phyloP scores from a whole-genome alignment of 179 eudicot species.

The Silene vulgaris region DNA sequence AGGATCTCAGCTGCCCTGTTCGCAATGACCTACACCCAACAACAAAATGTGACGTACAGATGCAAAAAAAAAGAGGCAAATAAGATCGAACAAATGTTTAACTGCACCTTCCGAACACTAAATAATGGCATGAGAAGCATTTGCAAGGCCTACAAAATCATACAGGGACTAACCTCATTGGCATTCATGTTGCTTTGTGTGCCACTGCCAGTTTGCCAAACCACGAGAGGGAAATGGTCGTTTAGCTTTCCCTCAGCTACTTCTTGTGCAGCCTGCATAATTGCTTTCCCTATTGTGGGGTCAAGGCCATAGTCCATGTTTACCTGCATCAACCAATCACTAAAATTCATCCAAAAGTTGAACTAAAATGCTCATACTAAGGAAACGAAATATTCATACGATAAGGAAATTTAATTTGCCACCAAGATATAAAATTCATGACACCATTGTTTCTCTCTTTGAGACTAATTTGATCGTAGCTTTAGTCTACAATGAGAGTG shows the following conservation, averaged over 20 bases:
- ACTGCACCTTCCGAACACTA: background rate
- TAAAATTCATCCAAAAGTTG: conserved; percentile 6
- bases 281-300: conserved; percentile 82
- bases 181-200: conserved; percentile 99
- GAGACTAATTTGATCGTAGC: background rate
- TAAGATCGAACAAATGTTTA: conserved; percentile 1
- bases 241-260: conserved; percentile 90
- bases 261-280: conserved; percentile 97
- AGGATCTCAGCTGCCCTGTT: conserved; percentile 98
- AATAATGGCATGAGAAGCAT: conserved; percentile 4
- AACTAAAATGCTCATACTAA: background rate
- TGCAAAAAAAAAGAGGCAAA: background rate
- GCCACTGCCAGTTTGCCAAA: conserved; percentile 99
- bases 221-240: conserved; percentile 90
- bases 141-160: conserved; percentile 11
- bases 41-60: background rate
- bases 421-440: background rate
- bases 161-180: conserved; percentile 63
- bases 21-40: conserved; percentile 71
- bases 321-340: conserved; percentile 47
- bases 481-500: background rate
- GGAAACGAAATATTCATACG: background rate
- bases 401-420: background rate
- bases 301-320: conserved; percentile 97
- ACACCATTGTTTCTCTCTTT: background rate